These are phyloP conservation scores for Orychophragmus violaceus DNA, from an alignment of 345 rosid genomes.

Conservation along the genomic window DNA sequence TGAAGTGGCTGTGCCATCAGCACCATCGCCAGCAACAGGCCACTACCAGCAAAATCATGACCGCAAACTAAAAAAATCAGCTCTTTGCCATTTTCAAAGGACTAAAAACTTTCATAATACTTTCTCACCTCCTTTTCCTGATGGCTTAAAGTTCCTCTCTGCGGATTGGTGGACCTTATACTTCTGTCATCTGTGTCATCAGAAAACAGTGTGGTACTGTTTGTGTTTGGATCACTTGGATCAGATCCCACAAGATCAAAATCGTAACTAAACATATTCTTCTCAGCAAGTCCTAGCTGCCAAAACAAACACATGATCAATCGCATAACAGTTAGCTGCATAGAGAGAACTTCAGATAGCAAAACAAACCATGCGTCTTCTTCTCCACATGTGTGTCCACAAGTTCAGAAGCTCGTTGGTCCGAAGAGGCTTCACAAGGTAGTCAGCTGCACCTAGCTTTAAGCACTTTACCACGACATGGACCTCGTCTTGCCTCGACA, in stretches of 20 bases:
- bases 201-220: slow-evolving; percentile 78
- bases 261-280: slow-evolving; percentile 79
- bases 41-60: slow-evolving; percentile 27
- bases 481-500: slow-evolving; percentile 84
- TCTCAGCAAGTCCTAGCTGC: slow-evolving; percentile 96
- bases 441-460: slow-evolving; percentile 84
- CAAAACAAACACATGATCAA: slow-evolving; percentile 27
- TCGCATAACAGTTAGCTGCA: not conserved
- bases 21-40: slow-evolving; percentile 20
- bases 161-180: slow-evolving; percentile 50
- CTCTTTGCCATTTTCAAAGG: not conserved
- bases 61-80: slow-evolving; percentile 19
- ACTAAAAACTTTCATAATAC: slow-evolving; percentile 17
- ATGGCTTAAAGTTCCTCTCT: slow-evolving; percentile 49
- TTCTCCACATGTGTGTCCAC: slow-evolving; percentile 92
- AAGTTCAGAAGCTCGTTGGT: slow-evolving; percentile 70
- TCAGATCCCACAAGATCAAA: slow-evolving; percentile 81
- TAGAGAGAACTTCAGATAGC: slow-evolving; percentile 1
- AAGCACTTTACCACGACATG: slow-evolving; percentile 74
- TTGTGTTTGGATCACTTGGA: slow-evolving; percentile 91
- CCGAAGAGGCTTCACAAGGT: slow-evolving; percentile 81
- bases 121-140: slow-evolving; percentile 72
- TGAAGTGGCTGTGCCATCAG: slow-evolving; percentile 29
- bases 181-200: slow-evolving; percentile 96
- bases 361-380: slow-evolving; percentile 45